Base-by-base conservation (phyloP, 1,139 yeast species). In the Geotrichum siamense region DNA sequence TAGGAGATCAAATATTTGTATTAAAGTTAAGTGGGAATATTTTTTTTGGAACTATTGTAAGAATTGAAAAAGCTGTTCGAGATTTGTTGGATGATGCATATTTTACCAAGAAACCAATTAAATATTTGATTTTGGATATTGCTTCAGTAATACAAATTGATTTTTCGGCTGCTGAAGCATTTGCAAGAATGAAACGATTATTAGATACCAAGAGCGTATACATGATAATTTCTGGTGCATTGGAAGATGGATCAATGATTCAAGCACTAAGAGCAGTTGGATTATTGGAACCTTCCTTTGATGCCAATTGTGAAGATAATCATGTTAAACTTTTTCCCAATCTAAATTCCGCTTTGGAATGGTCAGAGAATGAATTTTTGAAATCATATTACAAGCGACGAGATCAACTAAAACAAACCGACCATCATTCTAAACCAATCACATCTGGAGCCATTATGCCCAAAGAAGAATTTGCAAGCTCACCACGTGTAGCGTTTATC, bases 81-180 rank as follows among this genome's bases (percentile, higher is more conserved):
- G 67, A 68, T 12, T 66, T 84, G 51, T 76, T 86, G 54, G 86
- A 81, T 36, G 72, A 74, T 26, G 44, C 21, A 43, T 54, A 53
- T 28, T 79, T 74, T 55, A 60, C 64, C 13, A 59, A 59, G 36
- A 71, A 72, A 50, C 85, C 86, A 2, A 78, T 91, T 53, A 78
- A 84, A 53, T 91, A 80, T 60, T 68, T 91, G 54, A 78, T 91
- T 43, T 62, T 91, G 41, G 99, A 91, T 63, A 80, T 91, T 73
- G 79, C 81, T 51, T 79, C 82, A 31, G 95, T 91, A 22, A 72
- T 79, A 9, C 80, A 83, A 35, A 78, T 91, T 54, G 99, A 91
- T 63, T 91, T 84, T 56, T 83, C 95, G 31, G 97, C 97, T 0
- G 95, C 96, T 5, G 98, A 91, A 63, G 96, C 97, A 0, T 85